Conservation (phyloP, 257 asterid species). For the Ilex aquifolium region DNA sequence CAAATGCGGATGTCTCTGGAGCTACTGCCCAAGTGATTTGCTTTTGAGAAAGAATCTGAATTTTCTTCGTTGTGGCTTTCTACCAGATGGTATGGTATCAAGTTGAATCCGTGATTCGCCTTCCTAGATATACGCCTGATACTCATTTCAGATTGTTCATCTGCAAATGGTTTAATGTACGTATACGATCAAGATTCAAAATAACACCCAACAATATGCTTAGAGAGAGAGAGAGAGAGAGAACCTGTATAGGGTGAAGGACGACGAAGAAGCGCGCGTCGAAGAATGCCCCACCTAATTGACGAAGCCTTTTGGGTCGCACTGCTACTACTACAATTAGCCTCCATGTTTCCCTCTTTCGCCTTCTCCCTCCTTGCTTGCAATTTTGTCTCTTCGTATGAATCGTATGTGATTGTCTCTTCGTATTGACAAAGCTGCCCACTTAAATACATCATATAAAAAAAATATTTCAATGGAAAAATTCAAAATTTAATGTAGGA, state of each 20-base stretch:
- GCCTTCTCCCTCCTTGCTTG: too few species aligned
- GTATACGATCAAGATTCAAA: slow-evolving; percentile 13
- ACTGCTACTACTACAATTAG: slow-evolving; percentile 4
- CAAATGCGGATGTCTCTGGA: slow-evolving; percentile 43
- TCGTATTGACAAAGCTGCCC: too few species aligned
- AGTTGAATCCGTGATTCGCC: slow-evolving; percentile 57
- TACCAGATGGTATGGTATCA: slow-evolving; percentile 47
- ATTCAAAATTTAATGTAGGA: too few species aligned
- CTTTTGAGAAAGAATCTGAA: slow-evolving; percentile 20
- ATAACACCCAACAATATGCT: too few species aligned
- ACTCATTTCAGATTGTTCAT: slow-evolving; percentile 32
- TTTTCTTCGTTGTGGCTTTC: slow-evolving; percentile 26
- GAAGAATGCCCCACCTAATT: slow-evolving; percentile 75
- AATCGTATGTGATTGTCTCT: too few species aligned
- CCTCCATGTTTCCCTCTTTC: too few species aligned
- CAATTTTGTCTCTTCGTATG: too few species aligned
- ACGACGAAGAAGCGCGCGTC: slow-evolving; percentile 59
- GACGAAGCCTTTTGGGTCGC: slow-evolving; percentile 40
- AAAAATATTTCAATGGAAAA: too few species aligned
- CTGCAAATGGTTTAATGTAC: slow-evolving; percentile 30
- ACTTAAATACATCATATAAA: too few species aligned
- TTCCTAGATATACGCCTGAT: slow-evolving; percentile 57
- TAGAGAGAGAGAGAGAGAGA: neutral
- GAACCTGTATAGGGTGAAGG: neutral
- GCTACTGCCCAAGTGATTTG: slow-evolving; percentile 1